Evolutionary conservation across 768 basidiomycete species (phyloP), one percentile per base, ranked within the genome.

Genomic region (Calocybe gangraenosa): DNA sequence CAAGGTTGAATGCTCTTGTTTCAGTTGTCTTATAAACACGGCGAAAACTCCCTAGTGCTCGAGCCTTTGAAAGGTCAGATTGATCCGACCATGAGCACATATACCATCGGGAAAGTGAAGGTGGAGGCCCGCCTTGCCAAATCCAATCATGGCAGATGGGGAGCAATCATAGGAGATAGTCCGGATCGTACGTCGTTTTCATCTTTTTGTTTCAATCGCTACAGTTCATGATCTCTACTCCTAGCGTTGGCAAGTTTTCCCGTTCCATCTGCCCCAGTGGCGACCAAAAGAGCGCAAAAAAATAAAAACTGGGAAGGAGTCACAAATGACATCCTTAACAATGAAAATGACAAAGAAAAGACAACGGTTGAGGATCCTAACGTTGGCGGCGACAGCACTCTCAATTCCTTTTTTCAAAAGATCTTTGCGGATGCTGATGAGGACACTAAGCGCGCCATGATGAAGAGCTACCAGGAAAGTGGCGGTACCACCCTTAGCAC

Each of bases 401-500:
- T 96, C 47, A 95, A 97, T 65, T 58, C 73, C 21, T 90, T 95
- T 69, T 94, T 94, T 80, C 87, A 89, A 59, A 87, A 90, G 69
- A 80, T 99, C 50, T 99, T 87, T 58, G 74, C 77, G 5, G 89
- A 88, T 61, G 88, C 94, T 19, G 92, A 96, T 54, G 89, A 92
- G 0, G 90, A 99, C 56, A 91, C 94, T 11, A 81, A 75, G 57
- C 78, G 84, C 30, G 96, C 96, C 2, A 99, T 99, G 93, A 82
- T 97, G 83, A 99, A 99, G 77, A 94, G 91, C 60, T 97, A 90
- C 64, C 74, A 76, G 49, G 95, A 99, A 71, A 92, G 89, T 54
- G 92, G 92, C 6, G 96, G 96, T 7, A 99, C 96, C 7, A 86
- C 92, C 0, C 71, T 99, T 32, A 93, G 90, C 67, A 99, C 95